A percentile compares a stretch with the other conserved stretches of the same genome.
These are phyloP conservation scores for Selaginella tamariscina DNA, from an alignment of 75 land plant genomes.

Conservation along the genomic window DNA sequence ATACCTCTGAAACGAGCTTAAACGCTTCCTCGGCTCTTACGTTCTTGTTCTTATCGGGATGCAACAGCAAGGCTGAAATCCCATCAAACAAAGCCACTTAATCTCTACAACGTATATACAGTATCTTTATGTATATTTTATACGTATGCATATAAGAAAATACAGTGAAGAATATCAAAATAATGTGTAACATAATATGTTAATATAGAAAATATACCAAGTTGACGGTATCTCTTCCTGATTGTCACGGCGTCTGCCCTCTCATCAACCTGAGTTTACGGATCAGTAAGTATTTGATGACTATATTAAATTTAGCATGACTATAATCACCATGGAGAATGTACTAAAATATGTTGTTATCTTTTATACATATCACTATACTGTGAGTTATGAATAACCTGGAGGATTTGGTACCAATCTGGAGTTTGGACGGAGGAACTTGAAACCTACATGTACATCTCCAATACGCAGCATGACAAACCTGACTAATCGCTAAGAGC, in stretches of 20 bases:
- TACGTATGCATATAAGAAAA: background rate
- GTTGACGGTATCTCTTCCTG: conserved; percentile 46
- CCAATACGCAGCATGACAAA: too few species aligned
- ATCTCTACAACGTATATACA: background rate
- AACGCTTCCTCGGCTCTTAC: conserved; percentile 68
- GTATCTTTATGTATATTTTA: background rate
- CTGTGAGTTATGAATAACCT: too few species aligned
- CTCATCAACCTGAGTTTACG: conserved; percentile 71
- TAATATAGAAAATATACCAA: conserved; percentile 32
- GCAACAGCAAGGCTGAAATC: conserved; percentile 64
- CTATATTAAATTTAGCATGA: too few species aligned
- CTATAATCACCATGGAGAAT: too few species aligned
- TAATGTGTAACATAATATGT: background rate
- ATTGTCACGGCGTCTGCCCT: conserved; percentile 37
- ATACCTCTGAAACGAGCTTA: conserved; percentile 77
- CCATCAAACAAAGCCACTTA: background rate
- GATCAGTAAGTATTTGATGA: too few species aligned
- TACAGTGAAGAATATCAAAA: background rate
- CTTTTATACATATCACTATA: too few species aligned
- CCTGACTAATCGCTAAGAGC: too few species aligned
- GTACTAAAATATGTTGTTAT: too few species aligned
- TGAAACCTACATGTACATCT: too few species aligned
- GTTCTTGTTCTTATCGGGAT: conserved; percentile 83
- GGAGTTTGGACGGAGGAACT: too few species aligned
- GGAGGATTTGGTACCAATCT: too few species aligned